Conservation (phyloP, 139 green algal genomes). For the Closterium sp. region DNA sequence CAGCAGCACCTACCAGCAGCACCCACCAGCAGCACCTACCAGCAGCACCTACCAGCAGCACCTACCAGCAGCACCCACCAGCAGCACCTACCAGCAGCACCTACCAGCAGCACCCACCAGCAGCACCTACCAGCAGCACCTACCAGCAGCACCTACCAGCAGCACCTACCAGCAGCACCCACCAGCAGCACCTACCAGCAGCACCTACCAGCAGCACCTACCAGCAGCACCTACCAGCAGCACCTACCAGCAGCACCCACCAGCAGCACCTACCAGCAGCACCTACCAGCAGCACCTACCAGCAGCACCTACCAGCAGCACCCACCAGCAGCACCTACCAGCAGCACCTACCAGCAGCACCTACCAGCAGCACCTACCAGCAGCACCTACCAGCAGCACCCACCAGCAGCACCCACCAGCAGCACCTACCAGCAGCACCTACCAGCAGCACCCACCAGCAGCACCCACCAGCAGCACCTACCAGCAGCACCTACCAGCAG, state of each 20-base stretch:
- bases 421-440: not conserved
- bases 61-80: too few species aligned
- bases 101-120: too few species aligned
- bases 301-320: conserved; percentile 64
- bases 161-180: conserved; percentile 69
- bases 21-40: too few species aligned
- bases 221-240: conserved; percentile 62
- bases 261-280: not conserved
- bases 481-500: conserved; percentile 62
- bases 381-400: not conserved
- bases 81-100: not conserved
- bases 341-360: conserved; percentile 62
- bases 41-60: conserved; percentile 64
- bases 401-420: too few species aligned
- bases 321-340: too few species aligned
- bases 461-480: too few species aligned
- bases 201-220: conserved; percentile 63
- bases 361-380: conserved; percentile 60
- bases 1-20: conserved; percentile 63
- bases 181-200: too few species aligned
- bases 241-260: too few species aligned
- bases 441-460: too few species aligned
- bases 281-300: conserved; percentile 63
- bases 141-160: conserved; percentile 62
- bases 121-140: not conserved